Percentiles rank a stretch among this genome's conserved stretches.
Evolutionary conservation across 768 basidiomycete genomes (phyloP).

Genomic region (Butyriboletus loyo): DNA sequence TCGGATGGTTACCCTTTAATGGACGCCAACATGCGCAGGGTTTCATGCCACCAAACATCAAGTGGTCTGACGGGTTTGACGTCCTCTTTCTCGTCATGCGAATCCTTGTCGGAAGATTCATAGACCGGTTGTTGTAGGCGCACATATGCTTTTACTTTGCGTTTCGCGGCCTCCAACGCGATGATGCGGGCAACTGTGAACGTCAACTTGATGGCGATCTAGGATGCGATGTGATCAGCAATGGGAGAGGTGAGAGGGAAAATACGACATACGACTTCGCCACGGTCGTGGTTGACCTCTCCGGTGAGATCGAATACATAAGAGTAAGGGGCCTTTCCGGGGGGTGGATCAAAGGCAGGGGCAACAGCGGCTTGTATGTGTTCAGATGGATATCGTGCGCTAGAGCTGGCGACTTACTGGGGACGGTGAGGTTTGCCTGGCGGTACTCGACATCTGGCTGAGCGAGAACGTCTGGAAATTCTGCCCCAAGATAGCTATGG

Average conservation of each 20-base stretch:
- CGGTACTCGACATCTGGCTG: slow-evolving; percentile 74
- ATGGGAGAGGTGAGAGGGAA: neutral
- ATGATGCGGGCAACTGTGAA: slow-evolving; percentile 65
- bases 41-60: slow-evolving; percentile 90
- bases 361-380: slow-evolving; percentile 55
- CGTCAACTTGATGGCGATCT: slow-evolving; percentile 81
- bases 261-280: slow-evolving; percentile 57
- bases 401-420: slow-evolving; percentile 43
- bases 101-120: slow-evolving; percentile 63
- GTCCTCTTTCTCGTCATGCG: slow-evolving; percentile 69
- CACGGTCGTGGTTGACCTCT: slow-evolving; percentile 71
- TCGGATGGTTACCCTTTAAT: slow-evolving; percentile 57
- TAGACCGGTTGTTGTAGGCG: slow-evolving; percentile 79
- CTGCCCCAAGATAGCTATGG: slow-evolving; percentile 70
- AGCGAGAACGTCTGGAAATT: slow-evolving; percentile 67
- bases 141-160: slow-evolving; percentile 75
- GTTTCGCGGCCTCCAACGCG: slow-evolving; percentile 75
- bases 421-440: slow-evolving; percentile 76
- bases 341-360: slow-evolving; percentile 67
- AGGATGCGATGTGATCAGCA: slow-evolving; percentile 6
- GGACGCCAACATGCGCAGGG: slow-evolving; percentile 67
- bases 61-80: slow-evolving; percentile 65
- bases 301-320: slow-evolving; percentile 87
- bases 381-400: slow-evolving; percentile 11
- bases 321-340: slow-evolving; percentile 65